These are phyloP conservation scores for Pyrenophora teres DNA, from an alignment of 2,329 filamentous ascomycete genomes.

Conservation along the genomic window DNA sequence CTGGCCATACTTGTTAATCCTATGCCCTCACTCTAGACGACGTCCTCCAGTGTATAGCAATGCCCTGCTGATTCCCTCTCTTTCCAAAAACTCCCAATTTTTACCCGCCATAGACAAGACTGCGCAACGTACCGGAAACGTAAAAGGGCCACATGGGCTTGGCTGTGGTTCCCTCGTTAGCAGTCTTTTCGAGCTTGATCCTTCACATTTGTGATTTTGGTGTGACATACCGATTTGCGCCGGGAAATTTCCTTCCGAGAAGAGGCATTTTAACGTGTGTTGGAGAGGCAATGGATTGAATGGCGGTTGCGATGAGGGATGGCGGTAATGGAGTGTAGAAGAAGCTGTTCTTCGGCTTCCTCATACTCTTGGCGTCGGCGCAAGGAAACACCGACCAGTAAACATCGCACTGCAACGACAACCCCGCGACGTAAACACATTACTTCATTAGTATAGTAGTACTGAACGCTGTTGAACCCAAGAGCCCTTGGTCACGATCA, in stretches of 20 bases:
- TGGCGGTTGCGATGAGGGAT: conserved; percentile 39
- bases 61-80: conserved; percentile 12
- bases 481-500: conserved; percentile 4
- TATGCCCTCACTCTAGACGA: conserved; percentile 1
- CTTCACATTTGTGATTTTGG: conserved; percentile 6
- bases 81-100: neutral
- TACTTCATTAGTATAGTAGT: neutral
- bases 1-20: conserved; percentile 54
- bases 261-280: conserved; percentile 49
- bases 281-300: conserved; percentile 38
- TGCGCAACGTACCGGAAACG: conserved; percentile 76
- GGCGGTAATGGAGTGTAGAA: conserved; percentile 28
- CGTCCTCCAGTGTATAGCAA: conserved; percentile 1
- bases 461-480: neutral
- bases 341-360: no score
- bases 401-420: conserved; percentile 15
- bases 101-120: neutral
- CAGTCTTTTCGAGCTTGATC: conserved; percentile 15
- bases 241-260: conserved; percentile 59
- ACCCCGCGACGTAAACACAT: conserved; percentile 22
- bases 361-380: conserved; percentile 34
- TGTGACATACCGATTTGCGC: conserved; percentile 54
- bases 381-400: conserved; percentile 28
- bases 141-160: conserved; percentile 93
- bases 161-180: conserved; percentile 62